Base-by-base conservation (phyloP, 805 yeast species). In the Cyberlindnera saturnus region DNA sequence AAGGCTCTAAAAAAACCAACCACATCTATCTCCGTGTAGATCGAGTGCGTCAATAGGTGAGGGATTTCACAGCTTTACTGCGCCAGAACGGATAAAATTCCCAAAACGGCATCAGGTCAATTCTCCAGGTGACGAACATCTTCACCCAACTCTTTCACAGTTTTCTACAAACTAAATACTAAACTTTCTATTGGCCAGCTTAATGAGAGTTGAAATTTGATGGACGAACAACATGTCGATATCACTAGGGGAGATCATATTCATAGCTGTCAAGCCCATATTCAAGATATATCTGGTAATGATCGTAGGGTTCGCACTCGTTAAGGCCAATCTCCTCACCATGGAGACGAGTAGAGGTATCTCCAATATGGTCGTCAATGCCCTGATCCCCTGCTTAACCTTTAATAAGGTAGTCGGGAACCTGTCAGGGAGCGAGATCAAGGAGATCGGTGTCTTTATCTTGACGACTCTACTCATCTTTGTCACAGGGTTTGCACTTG, bases 281-380 rank as follows among this genome's bases (percentile, higher is more conserved):
- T 4, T 55, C 26, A 57, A 57, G 43, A 57, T 57, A 33, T 57
- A 55, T 29, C 46, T 55, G 20, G 53, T 55, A 33, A 32, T 57
- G 8, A 44, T 38, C 2, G 42, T 46, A 1, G 61, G 61, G 2
- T 54, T 42, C 44, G 3, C 34, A 0, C 43, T 52, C 13, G 57
- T 50, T 11, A 52, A 51, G 42, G n/a, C 36, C 10, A 19, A 67
- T 63, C 39, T 59, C 63, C 16, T 78, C 5, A 59, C 76, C 1
- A 80, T 76, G 33, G 68, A 79, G 26, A 75, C 82, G 13, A 65
- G 76, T 39, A 53, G 80, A 47, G 79, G 77, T 38, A 67, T 57
- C n/a, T 78, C 52, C 18, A 77, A 75, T 46, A 64, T 75, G 40
- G 70, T 77, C 5, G 76, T 79, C n/a, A 63, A 70, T 17, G 74